A percentile compares a stretch with the other conserved stretches of the same genome.
phyloP scores from a whole-genome alignment of 345 rosid species.

The Rhizophora mangle region DNA sequence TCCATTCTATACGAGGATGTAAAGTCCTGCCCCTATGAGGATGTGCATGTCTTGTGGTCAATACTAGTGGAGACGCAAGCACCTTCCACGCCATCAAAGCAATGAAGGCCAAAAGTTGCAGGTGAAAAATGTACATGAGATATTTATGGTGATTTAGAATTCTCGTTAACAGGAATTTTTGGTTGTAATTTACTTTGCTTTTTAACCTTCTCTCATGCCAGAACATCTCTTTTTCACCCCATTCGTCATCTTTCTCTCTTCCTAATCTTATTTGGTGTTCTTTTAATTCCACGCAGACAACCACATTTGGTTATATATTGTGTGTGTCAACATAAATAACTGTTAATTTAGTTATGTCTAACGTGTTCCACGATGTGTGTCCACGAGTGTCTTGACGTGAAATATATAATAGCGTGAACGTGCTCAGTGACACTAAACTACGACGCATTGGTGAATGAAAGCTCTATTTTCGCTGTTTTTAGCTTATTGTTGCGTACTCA shows the following conservation, averaged over 20 bases:
- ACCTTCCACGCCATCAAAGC: constrained; percentile 45
- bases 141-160: constrained; percentile 31
- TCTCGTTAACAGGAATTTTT: constrained; percentile 3
- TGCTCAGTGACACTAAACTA: neutral
- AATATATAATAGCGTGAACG: neutral
- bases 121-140: constrained; percentile 27
- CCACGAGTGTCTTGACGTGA: neutral
- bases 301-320: neutral
- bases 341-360: too few relatives aligned
- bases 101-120: constrained; percentile 21
- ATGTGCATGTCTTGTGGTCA: constrained; percentile 90
- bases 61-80: constrained; percentile 80
- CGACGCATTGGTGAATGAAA: neutral
- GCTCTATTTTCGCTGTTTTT: constrained; percentile 7
- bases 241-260: neutral
- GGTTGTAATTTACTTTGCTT: constrained; percentile 4
- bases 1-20: constrained; percentile 89
- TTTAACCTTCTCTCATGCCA: constrained; percentile 16
- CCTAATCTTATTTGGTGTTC: neutral
- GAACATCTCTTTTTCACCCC: constrained; percentile 1
- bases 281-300: neutral
- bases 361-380: neutral
- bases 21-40: constrained; percentile 84
- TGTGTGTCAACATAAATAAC: neutral
- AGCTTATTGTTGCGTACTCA: constrained; percentile 33